Evolutionary conservation across 2,329 filamentous ascomycete species (phyloP), one percentile per base, ranked within the genome.

Genomic region (Lizonia empirigonia): DNA sequence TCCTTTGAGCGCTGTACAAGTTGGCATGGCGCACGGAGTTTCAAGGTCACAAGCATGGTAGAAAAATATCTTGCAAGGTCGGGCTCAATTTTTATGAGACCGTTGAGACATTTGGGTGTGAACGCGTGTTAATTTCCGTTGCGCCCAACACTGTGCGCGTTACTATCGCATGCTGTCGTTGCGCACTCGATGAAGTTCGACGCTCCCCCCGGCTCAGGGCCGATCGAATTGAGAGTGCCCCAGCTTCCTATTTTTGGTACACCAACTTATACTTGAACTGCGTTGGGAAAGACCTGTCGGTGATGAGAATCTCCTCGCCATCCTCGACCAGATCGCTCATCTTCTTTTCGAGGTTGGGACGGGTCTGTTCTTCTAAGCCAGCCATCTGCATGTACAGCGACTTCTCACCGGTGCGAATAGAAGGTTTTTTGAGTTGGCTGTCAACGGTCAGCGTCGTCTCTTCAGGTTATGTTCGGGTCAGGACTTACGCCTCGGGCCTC

Each of bases 321-420:
- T 91, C 81, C 36, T 83, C 82, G 18, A 99, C 80, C 56, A 99
- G 74, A 20, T 96, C 90, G 22, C 73, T 76, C 51, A 99, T 78
- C 64, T 87, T 94, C 77, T 88, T 90, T 55, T 80, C 79, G 56
- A 99, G 77, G 69, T 99, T 97, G 1, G 85, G 84, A 46, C 90
- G 80, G 1, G 93, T 97, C 76, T 91, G 84, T 75, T 91, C 85
- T 69, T 96, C 90, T 46, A 99, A 77, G 56, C 89, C 85, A 5
- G 87, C 85, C 1, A 94, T 91, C 61, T 91, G 91, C 81, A 96
- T 94, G 73, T 97, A 99, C 34, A 99, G 80, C 3, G 90, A 94
- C 78, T 89, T 94, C 45, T 84, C 84, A 62, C 93, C 87, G 0
- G 85, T 85, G 39, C 91, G 83, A 62, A 99, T 83, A 6, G 90